Conservation (phyloP, 345 rosid genomes). For the Arabidopsis arenosa region DNA sequence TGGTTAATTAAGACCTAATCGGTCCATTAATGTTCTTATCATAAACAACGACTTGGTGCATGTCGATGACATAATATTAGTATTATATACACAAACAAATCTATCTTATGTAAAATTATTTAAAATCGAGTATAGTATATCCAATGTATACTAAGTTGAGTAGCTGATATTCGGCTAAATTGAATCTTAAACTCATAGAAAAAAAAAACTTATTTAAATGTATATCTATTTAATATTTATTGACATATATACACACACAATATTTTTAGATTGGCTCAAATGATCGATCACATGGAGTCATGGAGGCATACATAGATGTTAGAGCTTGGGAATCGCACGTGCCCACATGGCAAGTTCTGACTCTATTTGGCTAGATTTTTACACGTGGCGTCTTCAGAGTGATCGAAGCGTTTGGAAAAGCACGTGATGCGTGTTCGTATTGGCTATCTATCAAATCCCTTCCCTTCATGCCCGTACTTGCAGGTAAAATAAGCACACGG, state of each 20-base stretch:
- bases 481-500: slow-evolving; percentile 41
- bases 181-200: neutral
- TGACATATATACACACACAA: neutral
- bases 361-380: slow-evolving; percentile 37
- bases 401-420: slow-evolving; percentile 36
- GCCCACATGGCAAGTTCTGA: slow-evolving; percentile 47
- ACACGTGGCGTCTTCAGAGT: slow-evolving; percentile 36
- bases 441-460: slow-evolving; percentile 41
- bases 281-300: slow-evolving; percentile 43
- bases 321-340: slow-evolving; percentile 45
- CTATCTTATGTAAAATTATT: neutral
- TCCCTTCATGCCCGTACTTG: slow-evolving; percentile 38
- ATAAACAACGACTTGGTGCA: slow-evolving; percentile 35
- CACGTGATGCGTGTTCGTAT: slow-evolving; percentile 48
- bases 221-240: too few relatives aligned
- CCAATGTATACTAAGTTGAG: slow-evolving; percentile 3
- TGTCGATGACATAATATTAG: neutral
- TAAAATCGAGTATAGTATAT: slow-evolving; percentile 3
- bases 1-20: slow-evolving; percentile 27
- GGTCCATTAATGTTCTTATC: slow-evolving; percentile 26
- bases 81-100: neutral
- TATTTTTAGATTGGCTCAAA: slow-evolving; percentile 17
- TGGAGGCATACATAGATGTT: slow-evolving; percentile 34
- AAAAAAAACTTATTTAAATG: neutral
- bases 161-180: slow-evolving; percentile 9